Base-by-base conservation (phyloP, 441 rosid species). In the Brassica balearica region DNA sequence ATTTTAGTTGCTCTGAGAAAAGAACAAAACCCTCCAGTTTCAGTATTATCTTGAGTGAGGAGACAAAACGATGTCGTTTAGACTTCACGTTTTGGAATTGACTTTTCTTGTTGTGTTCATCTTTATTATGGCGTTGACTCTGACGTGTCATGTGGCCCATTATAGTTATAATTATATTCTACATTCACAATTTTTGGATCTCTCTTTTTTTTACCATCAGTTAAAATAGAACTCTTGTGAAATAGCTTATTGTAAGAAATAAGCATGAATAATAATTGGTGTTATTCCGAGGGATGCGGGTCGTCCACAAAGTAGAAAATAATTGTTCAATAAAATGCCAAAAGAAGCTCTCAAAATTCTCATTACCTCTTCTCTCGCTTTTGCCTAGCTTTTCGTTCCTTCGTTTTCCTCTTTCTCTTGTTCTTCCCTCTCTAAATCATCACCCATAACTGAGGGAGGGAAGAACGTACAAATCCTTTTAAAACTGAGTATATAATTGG, bases 361-460 rank as follows among this genome's bases (percentile, higher is more conserved):
- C 66, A 74, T 79, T 74, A 46, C 79, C 76, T 64, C 76, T 62
- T 79, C 71, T 53, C 58, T 69, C 72, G 75, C 63, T 55, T 29
- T 20, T 17, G 63, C 68, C 71, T 74, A 53, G 67, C n/a, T 68
- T 79, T 69, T 46, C 56, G 23, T 38, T 68, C n/a, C 46, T 79
- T 5, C 69, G 32, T 69, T 51, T 36, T n/a, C 14, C 5, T 76
- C 59, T 8, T 10, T 60, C 38, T 17, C 6, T 73, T 63, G 71
- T 79, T 74, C 82, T 74, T 74, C 78, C 78, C 78, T 79, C 75
- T 74, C 78, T 38, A 51, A 53, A 46, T n/a, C 55, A 1, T 46
- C 19, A 41, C n/a, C 14, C 60, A 2, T 51, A 15, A 38, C 64
- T 19, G 8, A 53, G 82, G 69, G 78, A 64, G 82, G 79, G 75